A percentile compares a stretch with the other conserved stretches of the same genome.
Conservation (phyloP, 257 asterid genomes). For the Rhazya stricta region DNA sequence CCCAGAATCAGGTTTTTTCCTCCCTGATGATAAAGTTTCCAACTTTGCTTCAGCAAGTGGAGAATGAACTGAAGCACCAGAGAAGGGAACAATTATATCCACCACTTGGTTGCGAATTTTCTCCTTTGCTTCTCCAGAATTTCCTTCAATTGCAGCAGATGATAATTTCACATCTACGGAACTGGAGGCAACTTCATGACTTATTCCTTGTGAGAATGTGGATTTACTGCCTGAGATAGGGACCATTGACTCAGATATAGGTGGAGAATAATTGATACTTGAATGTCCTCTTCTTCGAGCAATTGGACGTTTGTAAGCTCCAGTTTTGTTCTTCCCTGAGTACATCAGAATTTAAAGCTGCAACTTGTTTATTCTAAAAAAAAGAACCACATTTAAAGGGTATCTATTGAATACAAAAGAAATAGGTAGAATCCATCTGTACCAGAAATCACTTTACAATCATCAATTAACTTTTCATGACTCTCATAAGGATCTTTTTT, state of each 20-base stretch:
- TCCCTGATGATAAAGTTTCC: conserved; percentile 25
- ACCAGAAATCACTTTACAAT: conserved; percentile 33
- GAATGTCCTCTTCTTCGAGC: conserved; percentile 47
- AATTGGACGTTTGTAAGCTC: conserved; percentile 43
- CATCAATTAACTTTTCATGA: conserved; percentile 30
- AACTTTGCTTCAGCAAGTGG: conserved; percentile 14
- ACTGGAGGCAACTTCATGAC: conserved; percentile 18
- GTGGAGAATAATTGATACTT: conserved; percentile 21
- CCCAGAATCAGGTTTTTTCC: conserved; percentile 26
- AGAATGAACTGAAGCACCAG: conserved; percentile 22
- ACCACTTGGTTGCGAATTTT: conserved; percentile 5
- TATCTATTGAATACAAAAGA: background rate
- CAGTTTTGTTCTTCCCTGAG: conserved; percentile 29
- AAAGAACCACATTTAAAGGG: background rate
- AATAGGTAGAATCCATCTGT: conserved; percentile 10
- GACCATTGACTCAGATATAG: conserved; percentile 13
- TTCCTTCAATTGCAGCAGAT: conserved; percentile 7
- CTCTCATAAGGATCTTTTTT: conserved; percentile 27
- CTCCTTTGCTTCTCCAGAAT: conserved; percentile 11
- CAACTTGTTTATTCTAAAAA: background rate
- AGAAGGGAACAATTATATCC: background rate
- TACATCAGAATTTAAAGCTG: conserved; percentile 13
- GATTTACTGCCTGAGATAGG: conserved; percentile 20
- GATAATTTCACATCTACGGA: conserved; percentile 15
- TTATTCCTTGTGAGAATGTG: conserved; percentile 20